Evolutionary conservation across 495 filamentous ascomycete species (phyloP), one percentile per base, ranked within the genome.

Genomic region (Rostrohypoxylon terebratum): DNA sequence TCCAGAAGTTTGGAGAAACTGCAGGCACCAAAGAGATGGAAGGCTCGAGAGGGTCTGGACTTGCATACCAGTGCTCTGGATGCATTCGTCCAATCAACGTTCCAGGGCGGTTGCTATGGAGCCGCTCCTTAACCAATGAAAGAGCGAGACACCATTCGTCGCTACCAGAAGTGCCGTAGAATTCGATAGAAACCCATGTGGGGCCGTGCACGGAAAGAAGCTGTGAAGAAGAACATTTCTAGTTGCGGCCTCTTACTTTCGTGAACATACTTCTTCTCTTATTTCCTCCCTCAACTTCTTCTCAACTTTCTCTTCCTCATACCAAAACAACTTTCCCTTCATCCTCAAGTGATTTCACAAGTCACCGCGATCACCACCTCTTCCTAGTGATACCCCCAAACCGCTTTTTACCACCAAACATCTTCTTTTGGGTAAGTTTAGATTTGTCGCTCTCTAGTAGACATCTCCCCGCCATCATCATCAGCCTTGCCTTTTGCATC

Each of bases 151-250:
- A 18, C 11, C 18, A 36, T 38, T 62, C 48, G 64, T 60, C 68
- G 69, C 55, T 11, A 54, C 66, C 66, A 64, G 63, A 73, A 73
- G 66, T 66, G 66, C 74, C 76, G 68, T 78, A 75, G 76, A 78
- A 78, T 78, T 78, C 74, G 51, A 78, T 78, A 78, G 76, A 78
- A 78, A 76, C 76, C 67, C 71, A 59, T 14, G 71, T 74, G 71
- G 71, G 71, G 71, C 71, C 71, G 72, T 74, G 59, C 71, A 72
- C 62, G 54, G 59, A 75, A 73, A 78, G 75, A 78, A 78, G 73
- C 65, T 78, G 66, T 71, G 28, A 4, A 4, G 75, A 69, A 67
- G 76, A 73, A 73, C 71, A 71, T 61, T 61, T 71, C 71, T 71
- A 66, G 63, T 48, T 60, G 70, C 68, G 36, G 55, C 61, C 68